These are phyloP conservation scores for Plasmodium fragile DNA, from an alignment of 169 alveolate species.

Conservation along the genomic window DNA sequence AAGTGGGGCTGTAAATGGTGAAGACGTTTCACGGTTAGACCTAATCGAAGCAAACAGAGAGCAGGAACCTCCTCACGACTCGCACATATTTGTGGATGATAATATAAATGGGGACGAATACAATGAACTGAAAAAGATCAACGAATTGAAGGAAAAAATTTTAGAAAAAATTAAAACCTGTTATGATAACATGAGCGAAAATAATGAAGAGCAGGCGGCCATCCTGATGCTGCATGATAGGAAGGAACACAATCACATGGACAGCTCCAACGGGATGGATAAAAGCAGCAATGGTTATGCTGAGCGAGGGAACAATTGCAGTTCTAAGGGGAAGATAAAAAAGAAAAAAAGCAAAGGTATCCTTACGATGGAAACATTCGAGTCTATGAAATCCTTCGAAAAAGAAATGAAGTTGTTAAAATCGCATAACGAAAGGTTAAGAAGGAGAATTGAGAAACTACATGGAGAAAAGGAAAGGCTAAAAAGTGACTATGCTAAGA, in stretches of 20 bases:
- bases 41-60: neutral
- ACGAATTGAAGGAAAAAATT: slow-evolving; percentile 56
- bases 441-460: slow-evolving; percentile 62
- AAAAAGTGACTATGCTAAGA: slow-evolving; percentile 42
- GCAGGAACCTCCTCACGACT: neutral
- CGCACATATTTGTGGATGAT: neutral
- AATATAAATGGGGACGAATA: slow-evolving; percentile 26
- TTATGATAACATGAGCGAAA: slow-evolving; percentile 23
- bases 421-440: slow-evolving; percentile 73
- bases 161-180: slow-evolving; percentile 67
- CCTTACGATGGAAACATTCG: slow-evolving; percentile 49
- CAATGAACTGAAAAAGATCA: slow-evolving; percentile 51
- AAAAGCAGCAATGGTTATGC: neutral
- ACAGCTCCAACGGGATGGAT: neutral
- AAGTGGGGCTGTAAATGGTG: neutral
- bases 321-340: neutral
- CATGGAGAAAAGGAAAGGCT: slow-evolving; percentile 40
- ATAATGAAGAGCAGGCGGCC: slow-evolving; percentile 26
- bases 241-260: neutral
- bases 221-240: slow-evolving; percentile 57
- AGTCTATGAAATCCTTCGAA: slow-evolving; percentile 38
- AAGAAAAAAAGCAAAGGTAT: slow-evolving; percentile 9
- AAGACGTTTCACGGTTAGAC: neutral
- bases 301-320: neutral
- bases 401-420: slow-evolving; percentile 33